phyloP scores from a whole-genome alignment of 768 basidiomycete genomes.

The Obba rivulosa region DNA sequence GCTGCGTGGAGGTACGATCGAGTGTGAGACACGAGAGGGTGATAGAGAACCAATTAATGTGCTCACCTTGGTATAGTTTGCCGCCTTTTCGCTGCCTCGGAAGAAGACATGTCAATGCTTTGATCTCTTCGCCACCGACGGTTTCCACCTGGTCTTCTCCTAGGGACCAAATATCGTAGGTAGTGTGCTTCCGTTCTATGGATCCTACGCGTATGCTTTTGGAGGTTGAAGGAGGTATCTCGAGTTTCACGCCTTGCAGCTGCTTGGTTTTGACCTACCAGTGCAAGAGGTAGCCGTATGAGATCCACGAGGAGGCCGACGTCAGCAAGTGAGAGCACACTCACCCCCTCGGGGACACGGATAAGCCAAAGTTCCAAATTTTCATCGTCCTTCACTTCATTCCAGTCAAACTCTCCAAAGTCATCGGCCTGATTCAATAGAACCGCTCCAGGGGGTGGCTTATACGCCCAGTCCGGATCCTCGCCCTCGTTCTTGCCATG shows the following conservation, averaged over 20 bases:
- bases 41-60: background rate
- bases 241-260: constrained; percentile 47
- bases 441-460: constrained; percentile 49
- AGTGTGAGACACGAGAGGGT: background rate
- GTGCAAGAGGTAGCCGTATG: background rate
- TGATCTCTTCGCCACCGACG: constrained; percentile 59
- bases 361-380: constrained; percentile 70
- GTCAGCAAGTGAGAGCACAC: constrained; percentile 21
- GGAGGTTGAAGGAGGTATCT: constrained; percentile 33
- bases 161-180: constrained; percentile 65
- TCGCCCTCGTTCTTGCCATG: constrained; percentile 47
- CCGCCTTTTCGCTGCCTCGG: constrained; percentile 60
- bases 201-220: constrained; percentile 40
- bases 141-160: constrained; percentile 36
- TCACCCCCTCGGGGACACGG: constrained; percentile 61
- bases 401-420: constrained; percentile 59
- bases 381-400: constrained; percentile 44
- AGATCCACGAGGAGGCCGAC: background rate
- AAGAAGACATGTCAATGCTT: constrained; percentile 53
- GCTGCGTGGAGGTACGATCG: constrained; percentile 32
- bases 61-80: constrained; percentile 50
- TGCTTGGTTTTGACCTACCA: constrained; percentile 68
- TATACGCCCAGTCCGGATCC: constrained; percentile 54
- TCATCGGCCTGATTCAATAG: constrained; percentile 44
- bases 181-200: constrained; percentile 46